A percentile compares a stretch with the other conserved stretches of the same genome.
These are phyloP conservation scores for Aspergillus novoparasiticus DNA, from an alignment of 2,329 filamentous ascomycete species.

Conservation along the genomic window DNA sequence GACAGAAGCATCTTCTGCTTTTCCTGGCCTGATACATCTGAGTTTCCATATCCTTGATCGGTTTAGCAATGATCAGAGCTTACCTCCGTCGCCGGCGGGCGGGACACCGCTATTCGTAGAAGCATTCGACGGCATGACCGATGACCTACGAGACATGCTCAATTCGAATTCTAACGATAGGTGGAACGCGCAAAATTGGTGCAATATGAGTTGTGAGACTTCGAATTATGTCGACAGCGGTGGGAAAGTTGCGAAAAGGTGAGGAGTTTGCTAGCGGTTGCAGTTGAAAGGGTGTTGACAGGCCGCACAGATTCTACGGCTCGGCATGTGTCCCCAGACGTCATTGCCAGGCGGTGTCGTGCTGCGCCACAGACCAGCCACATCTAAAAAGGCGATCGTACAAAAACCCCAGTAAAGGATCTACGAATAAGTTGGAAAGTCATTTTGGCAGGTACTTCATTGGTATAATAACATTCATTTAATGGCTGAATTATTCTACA, in stretches of 20 bases:
- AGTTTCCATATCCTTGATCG: conserved; percentile 14
- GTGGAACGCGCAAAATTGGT: neutral
- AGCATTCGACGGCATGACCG: conserved; percentile 36
- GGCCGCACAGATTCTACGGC: conserved; percentile 33
- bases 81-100: conserved; percentile 37
- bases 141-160: conserved; percentile 45
- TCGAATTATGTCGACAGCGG: neutral
- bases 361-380: conserved; percentile 34
- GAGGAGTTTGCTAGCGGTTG: conserved; percentile 21
- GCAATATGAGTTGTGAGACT: neutral
- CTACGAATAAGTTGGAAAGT: neutral
- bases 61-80: conserved; percentile 18
- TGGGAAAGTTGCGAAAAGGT: conserved; percentile 13
- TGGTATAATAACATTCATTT: conserved; percentile 22
- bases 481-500: conserved; percentile 36
- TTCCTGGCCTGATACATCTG: conserved; percentile 42
- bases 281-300: conserved; percentile 37
- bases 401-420: neutral
- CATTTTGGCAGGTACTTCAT: neutral
- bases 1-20: conserved; percentile 54
- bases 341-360: conserved; percentile 37
- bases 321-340: conserved; percentile 30
- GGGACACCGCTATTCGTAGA: conserved; percentile 32
- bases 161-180: conserved; percentile 15
- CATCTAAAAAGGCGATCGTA: conserved; percentile 2